These are phyloP conservation scores for Agaricus sinodeliciosus DNA, from an alignment of 768 basidiomycete genomes.

Conservation along the genomic window DNA sequence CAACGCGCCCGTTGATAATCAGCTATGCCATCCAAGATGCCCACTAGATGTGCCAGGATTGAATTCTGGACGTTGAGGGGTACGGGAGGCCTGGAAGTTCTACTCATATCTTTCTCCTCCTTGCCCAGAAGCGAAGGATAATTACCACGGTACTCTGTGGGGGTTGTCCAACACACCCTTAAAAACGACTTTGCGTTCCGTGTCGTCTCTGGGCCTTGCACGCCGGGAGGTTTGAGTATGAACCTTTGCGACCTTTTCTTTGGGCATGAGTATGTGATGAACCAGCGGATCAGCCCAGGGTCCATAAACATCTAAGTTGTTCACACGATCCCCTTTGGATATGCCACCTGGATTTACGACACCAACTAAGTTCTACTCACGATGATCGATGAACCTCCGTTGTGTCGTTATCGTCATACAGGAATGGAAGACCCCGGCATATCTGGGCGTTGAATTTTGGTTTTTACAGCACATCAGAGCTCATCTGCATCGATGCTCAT, in stretches of 20 bases:
- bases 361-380: too few relatives aligned
- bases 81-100: slow-evolving; percentile 48
- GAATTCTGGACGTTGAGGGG: slow-evolving; percentile 57
- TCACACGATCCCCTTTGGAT: too few relatives aligned
- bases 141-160: slow-evolving; percentile 61
- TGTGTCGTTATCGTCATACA: too few relatives aligned
- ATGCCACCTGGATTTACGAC: too few relatives aligned
- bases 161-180: slow-evolving; percentile 71
- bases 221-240: slow-evolving; percentile 62
- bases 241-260: slow-evolving; percentile 38
- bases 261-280: slow-evolving; percentile 29
- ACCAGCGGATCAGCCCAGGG: too few relatives aligned
- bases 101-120: slow-evolving; percentile 9
- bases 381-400: too few relatives aligned
- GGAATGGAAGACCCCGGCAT: too few relatives aligned
- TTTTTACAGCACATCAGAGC: too few relatives aligned
- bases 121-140: neutral
- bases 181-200: slow-evolving; percentile 59
- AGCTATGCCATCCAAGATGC: slow-evolving; percentile 44
- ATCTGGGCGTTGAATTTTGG: too few relatives aligned
- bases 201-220: slow-evolving; percentile 35
- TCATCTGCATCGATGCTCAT: too few relatives aligned
- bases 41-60: slow-evolving; percentile 43
- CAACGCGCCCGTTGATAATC: slow-evolving; percentile 31
- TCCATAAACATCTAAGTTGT: too few relatives aligned